These are phyloP conservation scores for Cryptosporidium ubiquitum DNA, from an alignment of 169 alveolate species.

Conservation along the genomic window DNA sequence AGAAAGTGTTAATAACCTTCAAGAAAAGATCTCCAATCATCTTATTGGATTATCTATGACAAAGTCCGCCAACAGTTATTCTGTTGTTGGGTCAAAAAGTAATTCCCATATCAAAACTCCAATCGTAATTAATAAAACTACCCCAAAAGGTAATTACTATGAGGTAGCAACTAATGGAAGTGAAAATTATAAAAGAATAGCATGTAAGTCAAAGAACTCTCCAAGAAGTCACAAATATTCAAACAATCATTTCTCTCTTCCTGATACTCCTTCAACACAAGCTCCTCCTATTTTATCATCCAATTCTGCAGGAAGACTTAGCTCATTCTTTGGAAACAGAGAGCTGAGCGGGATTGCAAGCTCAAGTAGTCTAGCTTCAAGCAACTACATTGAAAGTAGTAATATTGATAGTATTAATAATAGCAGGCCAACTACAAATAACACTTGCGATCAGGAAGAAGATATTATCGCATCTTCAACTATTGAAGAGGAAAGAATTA, in stretches of 20 bases:
- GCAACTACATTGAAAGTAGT: constrained; percentile 24
- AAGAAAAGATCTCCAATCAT: constrained; percentile 67
- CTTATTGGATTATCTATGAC: constrained; percentile 56
- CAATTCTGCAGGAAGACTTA: constrained; percentile 29
- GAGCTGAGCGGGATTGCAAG: constrained; percentile 53
- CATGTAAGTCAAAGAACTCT: constrained; percentile 31
- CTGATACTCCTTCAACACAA: constrained; percentile 73
- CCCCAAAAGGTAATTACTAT: constrained; percentile 52
- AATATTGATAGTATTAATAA: constrained; percentile 53
- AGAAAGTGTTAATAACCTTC: constrained; percentile 68
- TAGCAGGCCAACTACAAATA: constrained; percentile 72
- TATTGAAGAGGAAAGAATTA: constrained; percentile 21
- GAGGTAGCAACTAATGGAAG: constrained; percentile 21
- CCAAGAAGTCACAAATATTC: constrained; percentile 33
- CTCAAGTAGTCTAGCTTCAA: constrained; percentile 49
- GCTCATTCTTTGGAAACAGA: constrained; percentile 27
- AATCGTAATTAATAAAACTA: constrained; percentile 5
- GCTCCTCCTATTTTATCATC: constrained; percentile 58
- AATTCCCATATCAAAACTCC: constrained; percentile 56
- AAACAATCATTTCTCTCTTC: constrained; percentile 15
- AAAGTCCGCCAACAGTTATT: constrained; percentile 28
- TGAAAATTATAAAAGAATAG: constrained; percentile 25
- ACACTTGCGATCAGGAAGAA: constrained; percentile 71
- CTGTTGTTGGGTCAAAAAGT: constrained; percentile 12
- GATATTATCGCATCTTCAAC: constrained; percentile 53